A percentile compares a stretch with the other conserved stretches of the same genome.
Evolutionary conservation across 1,284 basidiomycete genomes (phyloP).

Genomic region (Ganoderma lucidum): DNA sequence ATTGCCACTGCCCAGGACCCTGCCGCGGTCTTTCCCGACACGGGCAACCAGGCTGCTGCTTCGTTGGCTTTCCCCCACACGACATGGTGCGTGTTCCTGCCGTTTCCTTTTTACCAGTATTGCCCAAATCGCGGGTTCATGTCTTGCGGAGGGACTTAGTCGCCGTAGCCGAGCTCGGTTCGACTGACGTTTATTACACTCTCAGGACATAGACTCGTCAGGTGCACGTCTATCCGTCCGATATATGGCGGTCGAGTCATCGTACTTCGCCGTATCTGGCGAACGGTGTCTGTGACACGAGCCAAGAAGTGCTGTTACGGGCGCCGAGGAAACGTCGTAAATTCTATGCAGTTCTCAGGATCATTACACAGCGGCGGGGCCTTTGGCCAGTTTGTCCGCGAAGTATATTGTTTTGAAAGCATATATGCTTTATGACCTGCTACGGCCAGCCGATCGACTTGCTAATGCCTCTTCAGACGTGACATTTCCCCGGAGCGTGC

Average conservation of each 20-base stretch:
- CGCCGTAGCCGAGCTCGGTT: not conserved
- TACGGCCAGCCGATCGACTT: too few species aligned
- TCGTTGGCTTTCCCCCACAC: not conserved
- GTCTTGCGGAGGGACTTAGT: not conserved
- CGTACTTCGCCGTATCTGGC: not conserved
- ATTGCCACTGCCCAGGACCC: not conserved
- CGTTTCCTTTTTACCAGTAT: not conserved
- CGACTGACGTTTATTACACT: not conserved
- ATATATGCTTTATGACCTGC: not conserved
- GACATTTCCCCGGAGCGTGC: too few species aligned
- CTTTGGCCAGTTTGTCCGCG: not conserved
- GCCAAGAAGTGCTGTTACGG: not conserved
- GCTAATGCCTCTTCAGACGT: too few species aligned
- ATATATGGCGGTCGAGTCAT: not conserved
- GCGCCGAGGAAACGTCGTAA: not conserved
- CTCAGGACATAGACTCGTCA: slow-evolving; percentile 2
- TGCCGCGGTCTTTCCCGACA: not conserved
- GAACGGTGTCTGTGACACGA: not conserved
- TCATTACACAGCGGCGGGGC: not conserved
- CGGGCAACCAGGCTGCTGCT: not conserved
- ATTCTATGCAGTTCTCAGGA: not conserved
- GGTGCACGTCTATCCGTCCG: not conserved
- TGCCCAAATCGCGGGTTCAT: not conserved
- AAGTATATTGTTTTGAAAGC: not conserved
- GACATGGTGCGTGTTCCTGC: not conserved